Conservation (phyloP, 176 grass and related monocot species). For the Oryza coarctata region DNA sequence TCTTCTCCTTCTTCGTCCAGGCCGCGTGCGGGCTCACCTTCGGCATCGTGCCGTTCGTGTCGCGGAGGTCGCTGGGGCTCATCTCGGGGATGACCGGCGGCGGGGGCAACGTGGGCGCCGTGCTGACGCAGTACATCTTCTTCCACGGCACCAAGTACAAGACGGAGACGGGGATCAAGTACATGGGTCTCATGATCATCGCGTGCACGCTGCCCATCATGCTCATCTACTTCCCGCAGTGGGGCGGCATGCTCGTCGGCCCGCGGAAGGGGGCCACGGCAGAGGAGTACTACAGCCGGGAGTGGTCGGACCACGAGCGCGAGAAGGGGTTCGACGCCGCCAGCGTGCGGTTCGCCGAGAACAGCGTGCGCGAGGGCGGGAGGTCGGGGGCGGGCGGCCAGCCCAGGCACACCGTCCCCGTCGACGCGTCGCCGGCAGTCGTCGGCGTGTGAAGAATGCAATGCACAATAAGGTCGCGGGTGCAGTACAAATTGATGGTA, state of each 20-base stretch:
- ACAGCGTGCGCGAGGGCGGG: slow-evolving; percentile 65
- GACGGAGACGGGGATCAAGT: slow-evolving; percentile 80
- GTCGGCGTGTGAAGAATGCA: slow-evolving; percentile 26
- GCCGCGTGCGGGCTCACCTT: slow-evolving; percentile 84
- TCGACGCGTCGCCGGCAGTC: slow-evolving; percentile 34
- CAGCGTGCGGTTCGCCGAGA: slow-evolving; percentile 66
- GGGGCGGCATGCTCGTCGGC: slow-evolving; percentile 60
- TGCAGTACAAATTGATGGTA: not conserved
- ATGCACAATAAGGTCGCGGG: not conserved
- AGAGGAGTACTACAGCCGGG: slow-evolving; percentile 73
- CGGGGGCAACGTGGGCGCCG: slow-evolving; percentile 80
- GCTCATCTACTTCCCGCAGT: slow-evolving; percentile 82
- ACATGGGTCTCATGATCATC: slow-evolving; percentile 96
- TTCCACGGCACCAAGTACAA: slow-evolving; percentile 67
- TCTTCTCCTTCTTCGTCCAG: slow-evolving; percentile 91
- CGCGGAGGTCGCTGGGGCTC: slow-evolving; percentile 68
- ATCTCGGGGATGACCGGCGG: slow-evolving; percentile 91
- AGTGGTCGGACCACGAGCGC: slow-evolving; percentile 68
- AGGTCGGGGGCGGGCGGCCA: slow-evolving; percentile 31
- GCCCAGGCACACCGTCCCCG: slow-evolving; percentile 56
- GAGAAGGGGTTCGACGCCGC: slow-evolving; percentile 41
- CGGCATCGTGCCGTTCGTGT: slow-evolving; percentile 85
- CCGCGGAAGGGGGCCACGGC: slow-evolving; percentile 42
- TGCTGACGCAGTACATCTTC: slow-evolving; percentile 90
- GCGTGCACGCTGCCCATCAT: slow-evolving; percentile 65